phyloP scores from a whole-genome alignment of 768 basidiomycete species.

The Mycena vitilis region DNA sequence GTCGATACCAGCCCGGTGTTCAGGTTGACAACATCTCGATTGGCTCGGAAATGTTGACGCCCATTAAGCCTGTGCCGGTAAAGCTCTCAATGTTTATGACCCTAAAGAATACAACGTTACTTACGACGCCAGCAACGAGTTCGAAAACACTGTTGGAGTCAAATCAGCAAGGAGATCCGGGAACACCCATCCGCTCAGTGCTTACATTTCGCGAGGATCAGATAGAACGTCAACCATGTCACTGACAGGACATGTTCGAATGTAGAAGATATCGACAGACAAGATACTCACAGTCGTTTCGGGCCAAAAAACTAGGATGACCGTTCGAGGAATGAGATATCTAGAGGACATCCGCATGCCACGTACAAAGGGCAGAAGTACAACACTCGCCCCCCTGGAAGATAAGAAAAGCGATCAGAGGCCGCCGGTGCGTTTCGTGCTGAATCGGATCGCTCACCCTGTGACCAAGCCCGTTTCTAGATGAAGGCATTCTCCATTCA shows the following conservation, averaged over 20 bases:
- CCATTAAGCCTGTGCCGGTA: conserved; percentile 1
- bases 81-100: no score
- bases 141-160: not conserved
- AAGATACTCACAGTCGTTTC: not conserved
- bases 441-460: conserved; percentile 2
- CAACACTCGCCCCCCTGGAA: not conserved
- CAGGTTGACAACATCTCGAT: no score
- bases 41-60: not conserved
- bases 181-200: no score
- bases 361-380: not conserved
- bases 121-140: not conserved
- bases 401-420: not conserved
- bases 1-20: no score
- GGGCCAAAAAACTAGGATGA: no score
- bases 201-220: not conserved
- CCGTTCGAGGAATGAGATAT: no score
- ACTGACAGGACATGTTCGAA: no score
- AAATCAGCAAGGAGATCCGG: no score
- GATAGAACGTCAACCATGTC: not conserved
- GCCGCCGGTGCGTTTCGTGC: not conserved
- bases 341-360: no score
- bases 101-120: no score
- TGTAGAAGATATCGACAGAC: not conserved
- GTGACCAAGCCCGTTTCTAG: not conserved
- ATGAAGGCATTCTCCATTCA: no score